Percentiles rank a stretch among this genome's conserved stretches.
Conservation (phyloP, 345 rosid genomes). For the Isatis tinctoria region DNA sequence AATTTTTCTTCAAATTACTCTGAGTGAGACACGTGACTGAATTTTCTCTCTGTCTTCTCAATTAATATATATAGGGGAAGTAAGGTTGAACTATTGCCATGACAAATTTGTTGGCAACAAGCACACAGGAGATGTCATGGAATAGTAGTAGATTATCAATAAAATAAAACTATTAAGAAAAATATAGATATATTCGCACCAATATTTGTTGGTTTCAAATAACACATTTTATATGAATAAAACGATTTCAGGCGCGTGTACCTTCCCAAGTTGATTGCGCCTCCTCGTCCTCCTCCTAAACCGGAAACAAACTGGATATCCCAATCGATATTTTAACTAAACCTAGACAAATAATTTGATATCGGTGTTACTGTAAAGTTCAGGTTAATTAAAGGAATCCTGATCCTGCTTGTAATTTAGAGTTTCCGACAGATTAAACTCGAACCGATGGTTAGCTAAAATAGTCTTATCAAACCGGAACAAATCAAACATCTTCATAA, state of each 20-base stretch:
- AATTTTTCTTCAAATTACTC: no score
- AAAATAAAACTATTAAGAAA: not conserved
- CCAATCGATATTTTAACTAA: not conserved
- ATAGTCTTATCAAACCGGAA: constrained; percentile 1
- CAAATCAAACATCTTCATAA: not conserved
- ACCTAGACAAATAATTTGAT: not conserved
- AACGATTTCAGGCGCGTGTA: not conserved
- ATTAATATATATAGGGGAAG: no score
- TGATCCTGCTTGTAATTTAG: not conserved
- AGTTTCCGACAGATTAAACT: not conserved
- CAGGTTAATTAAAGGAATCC: not conserved
- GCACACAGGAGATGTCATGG: not conserved
- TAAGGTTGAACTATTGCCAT: not conserved
- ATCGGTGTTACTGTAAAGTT: not conserved
- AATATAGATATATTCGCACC: no score
- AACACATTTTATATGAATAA: not conserved
- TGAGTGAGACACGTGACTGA: no score
- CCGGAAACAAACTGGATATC: not conserved
- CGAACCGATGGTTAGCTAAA: not conserved
- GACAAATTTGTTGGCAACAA: not conserved
- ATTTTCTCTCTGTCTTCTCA: no score
- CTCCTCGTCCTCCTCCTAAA: not conserved
- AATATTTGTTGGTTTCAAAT: not conserved
- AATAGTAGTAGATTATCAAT: not conserved
- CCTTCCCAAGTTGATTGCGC: constrained; percentile 7